Percentiles rank a stretch among this genome's conserved stretches.
These are phyloP conservation scores for Ricinus communis DNA, from an alignment of 345 rosid genomes.

Conservation along the genomic window DNA sequence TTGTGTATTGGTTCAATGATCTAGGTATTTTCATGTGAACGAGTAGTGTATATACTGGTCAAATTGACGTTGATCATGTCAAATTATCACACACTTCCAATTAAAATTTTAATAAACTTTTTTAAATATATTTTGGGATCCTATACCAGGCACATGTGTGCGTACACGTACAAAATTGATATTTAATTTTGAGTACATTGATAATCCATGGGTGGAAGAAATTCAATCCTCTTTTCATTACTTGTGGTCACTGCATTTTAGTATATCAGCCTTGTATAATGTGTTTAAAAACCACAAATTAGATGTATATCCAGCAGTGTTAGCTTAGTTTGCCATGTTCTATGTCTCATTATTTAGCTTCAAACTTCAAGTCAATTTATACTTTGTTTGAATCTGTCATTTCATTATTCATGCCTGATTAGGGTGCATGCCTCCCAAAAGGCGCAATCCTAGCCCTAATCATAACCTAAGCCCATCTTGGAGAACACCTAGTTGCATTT, in stretches of 20 bases:
- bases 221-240: not conserved
- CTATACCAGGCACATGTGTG: too few species aligned
- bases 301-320: not conserved
- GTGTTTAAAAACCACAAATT: not conserved
- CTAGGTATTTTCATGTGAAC: conserved; percentile 3
- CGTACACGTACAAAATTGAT: not conserved
- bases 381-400: not conserved
- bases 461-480: not conserved
- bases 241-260: not conserved
- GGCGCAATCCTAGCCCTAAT: not conserved
- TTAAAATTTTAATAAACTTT: not conserved
- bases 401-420: not conserved
- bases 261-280: not conserved
- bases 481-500: not conserved
- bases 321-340: not conserved
- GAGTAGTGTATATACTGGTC: not conserved
- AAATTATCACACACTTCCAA: not conserved
- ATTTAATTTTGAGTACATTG: not conserved
- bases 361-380: not conserved
- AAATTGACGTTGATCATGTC: not conserved
- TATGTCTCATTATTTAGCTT: not conserved
- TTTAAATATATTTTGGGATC: too few species aligned
- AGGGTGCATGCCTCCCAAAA: too few species aligned
- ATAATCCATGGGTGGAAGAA: not conserved
- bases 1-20: conserved; percentile 3